Conservation (phyloP, 2,329 filamentous ascomycete genomes). For the Cryphonectria parasitica region DNA sequence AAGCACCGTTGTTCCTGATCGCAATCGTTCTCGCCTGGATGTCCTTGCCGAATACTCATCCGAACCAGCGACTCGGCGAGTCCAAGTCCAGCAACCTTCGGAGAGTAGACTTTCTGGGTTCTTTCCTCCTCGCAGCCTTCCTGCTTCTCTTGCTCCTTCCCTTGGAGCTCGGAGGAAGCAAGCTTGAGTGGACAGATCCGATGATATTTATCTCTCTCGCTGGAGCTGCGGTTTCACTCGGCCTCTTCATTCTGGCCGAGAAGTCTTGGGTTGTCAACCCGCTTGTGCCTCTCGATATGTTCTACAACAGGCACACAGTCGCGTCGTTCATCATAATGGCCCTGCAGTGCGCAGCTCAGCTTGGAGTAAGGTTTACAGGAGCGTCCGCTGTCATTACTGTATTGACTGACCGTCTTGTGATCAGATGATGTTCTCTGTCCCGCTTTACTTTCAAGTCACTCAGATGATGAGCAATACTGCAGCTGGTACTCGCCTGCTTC, state of each 20-base stretch:
- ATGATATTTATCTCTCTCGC: conserved; percentile 39
- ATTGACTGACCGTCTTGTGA: conserved; percentile 10
- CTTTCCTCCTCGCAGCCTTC: conserved; percentile 45
- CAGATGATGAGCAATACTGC: conserved; percentile 58
- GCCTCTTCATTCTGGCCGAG: conserved; percentile 40
- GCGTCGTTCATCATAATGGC: conserved; percentile 56
- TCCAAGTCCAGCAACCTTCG: conserved; percentile 42
- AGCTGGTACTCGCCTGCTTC: conserved; percentile 65
- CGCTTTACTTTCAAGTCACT: conserved; percentile 72
- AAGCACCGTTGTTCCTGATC: conserved; percentile 57
- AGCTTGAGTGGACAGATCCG: conserved; percentile 45
- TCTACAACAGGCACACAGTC: conserved; percentile 56
- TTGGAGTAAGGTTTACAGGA: conserved; percentile 48
- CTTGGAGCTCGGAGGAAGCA: conserved; percentile 45
- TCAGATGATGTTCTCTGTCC: conserved; percentile 66
- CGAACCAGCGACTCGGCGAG: conserved; percentile 22
- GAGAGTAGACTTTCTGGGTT: conserved; percentile 64
- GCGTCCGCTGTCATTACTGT: background rate
- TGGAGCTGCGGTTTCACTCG: conserved; percentile 36
- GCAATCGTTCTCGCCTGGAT: conserved; percentile 47
- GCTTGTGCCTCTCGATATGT: conserved; percentile 60
- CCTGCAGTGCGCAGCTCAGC: conserved; percentile 61
- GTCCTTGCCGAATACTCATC: conserved; percentile 40
- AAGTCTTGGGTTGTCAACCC: conserved; percentile 54
- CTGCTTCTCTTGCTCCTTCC: conserved; percentile 45